Conservation (phyloP, 1,139 yeast genomes). For the Candida sp. region DNA sequence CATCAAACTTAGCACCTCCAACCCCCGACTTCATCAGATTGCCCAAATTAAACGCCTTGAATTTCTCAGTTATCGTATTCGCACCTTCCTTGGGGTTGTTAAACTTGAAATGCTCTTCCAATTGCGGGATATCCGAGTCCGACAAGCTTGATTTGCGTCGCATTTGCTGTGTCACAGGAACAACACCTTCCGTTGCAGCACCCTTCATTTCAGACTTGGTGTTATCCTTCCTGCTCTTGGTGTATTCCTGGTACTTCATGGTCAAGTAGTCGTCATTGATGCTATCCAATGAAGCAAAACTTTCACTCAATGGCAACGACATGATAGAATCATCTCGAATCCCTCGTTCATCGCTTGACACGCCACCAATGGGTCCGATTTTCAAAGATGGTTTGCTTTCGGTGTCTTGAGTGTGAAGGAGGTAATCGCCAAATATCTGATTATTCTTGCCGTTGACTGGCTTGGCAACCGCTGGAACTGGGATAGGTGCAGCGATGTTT, state of each 20-base stretch:
- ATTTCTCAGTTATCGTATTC: constrained; percentile 31
- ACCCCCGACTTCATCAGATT: constrained; percentile 36
- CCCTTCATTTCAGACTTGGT: constrained; percentile 9
- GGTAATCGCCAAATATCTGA: background rate
- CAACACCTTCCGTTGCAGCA: background rate
- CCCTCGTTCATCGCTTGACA: constrained; percentile 9
- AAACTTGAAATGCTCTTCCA: background rate
- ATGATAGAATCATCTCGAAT: constrained; percentile 38
- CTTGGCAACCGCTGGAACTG: constrained; percentile 17
- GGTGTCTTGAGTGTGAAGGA: background rate
- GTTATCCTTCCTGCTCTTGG: constrained; percentile 15
- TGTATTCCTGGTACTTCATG: constrained; percentile 38
- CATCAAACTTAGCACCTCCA: background rate
- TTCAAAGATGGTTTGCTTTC: constrained; percentile 16
- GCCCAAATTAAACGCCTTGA: constrained; percentile 40
- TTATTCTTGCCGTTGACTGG: background rate
- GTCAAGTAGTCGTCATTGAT: constrained; percentile 61
- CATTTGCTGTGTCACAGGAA: background rate
- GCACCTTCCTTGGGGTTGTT: constrained; percentile 10
- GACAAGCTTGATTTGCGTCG: constrained; percentile 17
- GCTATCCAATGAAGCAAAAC: constrained; percentile 81
- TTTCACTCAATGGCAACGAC: constrained; percentile 67
- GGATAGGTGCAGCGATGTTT: constrained; percentile 23
- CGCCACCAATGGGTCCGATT: constrained; percentile 18
- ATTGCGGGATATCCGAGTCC: constrained; percentile 11